Conservation (phyloP, 257 asterid species). For the Scutellaria galericulata region DNA sequence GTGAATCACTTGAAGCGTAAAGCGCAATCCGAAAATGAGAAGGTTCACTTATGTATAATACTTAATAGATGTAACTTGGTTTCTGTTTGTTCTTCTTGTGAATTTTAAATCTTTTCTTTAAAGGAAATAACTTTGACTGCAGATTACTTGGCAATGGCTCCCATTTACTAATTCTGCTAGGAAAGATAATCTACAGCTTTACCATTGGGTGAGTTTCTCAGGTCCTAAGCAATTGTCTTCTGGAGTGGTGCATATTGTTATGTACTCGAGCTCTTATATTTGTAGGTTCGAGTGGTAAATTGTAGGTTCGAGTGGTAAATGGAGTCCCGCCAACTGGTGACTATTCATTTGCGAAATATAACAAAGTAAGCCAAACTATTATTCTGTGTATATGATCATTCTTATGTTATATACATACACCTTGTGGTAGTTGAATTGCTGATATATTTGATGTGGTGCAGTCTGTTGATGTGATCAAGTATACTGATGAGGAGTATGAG, state of each 20-base stretch:
- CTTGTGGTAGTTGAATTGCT: conserved; percentile 29
- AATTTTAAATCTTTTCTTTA: not conserved
- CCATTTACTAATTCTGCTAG: conserved; percentile 91
- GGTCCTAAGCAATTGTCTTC: conserved; percentile 6
- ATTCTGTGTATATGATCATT: not conserved
- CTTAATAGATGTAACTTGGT: not conserved
- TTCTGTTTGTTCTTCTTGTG: conserved; percentile 3
- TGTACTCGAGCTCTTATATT: conserved; percentile 29
- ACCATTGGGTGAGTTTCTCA: conserved; percentile 78
- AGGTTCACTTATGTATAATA: conserved; percentile 53
- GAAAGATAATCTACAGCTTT: conserved; percentile 84
- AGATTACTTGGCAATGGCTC: conserved; percentile 99
- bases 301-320: conserved; percentile 94
- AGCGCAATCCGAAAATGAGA: conserved; percentile 74
- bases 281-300: conserved; percentile 94
- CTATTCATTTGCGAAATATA: conserved; percentile 92
- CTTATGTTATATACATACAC: conserved; percentile 6
- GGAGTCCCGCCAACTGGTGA: conserved; percentile 92
- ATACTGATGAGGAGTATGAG: conserved; percentile 94
- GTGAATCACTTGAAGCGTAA: conserved; percentile 74
- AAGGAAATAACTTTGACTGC: conserved; percentile 14
- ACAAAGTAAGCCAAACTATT: conserved; percentile 61
- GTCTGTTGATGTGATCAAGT: conserved; percentile 90
- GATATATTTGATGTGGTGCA: conserved; percentile 45
- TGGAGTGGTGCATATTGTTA: not conserved